Evolutionary conservation across 139 green algal species (phyloP).

Genomic region (Haematococcus sp.): DNA sequence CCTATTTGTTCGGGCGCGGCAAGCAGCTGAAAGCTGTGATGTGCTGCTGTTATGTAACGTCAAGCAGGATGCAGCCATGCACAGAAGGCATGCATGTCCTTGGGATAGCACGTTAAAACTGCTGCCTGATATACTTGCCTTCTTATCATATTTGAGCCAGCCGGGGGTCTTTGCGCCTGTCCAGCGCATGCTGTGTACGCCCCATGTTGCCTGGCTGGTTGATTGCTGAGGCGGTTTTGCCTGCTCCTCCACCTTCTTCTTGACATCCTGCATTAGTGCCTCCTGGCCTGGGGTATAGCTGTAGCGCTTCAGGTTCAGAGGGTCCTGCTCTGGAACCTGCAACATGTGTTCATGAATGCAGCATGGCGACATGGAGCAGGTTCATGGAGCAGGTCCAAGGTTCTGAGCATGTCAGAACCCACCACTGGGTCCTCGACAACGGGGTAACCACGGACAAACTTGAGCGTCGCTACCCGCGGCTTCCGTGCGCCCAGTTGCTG

Average conservation of each 20-base stretch:
- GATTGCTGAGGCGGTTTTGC: background rate
- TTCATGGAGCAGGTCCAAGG: no score
- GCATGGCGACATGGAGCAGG: no score
- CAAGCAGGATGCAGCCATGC: no score
- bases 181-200: slow-evolving; percentile 2
- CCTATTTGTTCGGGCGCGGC: no score
- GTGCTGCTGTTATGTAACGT: no score
- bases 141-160: slow-evolving; percentile 27
- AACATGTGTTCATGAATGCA: background rate
- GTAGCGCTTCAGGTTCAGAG: background rate
- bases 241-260: background rate
- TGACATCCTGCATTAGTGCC: background rate
- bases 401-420: background rate
- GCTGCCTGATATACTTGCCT: background rate
- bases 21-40: no score
- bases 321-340: background rate
- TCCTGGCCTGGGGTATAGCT: background rate
- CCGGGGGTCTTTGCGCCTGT: slow-evolving; percentile 20
- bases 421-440: slow-evolving; percentile 18
- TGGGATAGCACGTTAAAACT: no score
- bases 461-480: slow-evolving; percentile 9
- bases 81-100: no score
- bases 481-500: background rate
- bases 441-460: slow-evolving; percentile 10
- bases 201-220: background rate